phyloP scores from a whole-genome alignment of 2,329 filamentous ascomycete species.

The Endoconidiophora polonica region DNA sequence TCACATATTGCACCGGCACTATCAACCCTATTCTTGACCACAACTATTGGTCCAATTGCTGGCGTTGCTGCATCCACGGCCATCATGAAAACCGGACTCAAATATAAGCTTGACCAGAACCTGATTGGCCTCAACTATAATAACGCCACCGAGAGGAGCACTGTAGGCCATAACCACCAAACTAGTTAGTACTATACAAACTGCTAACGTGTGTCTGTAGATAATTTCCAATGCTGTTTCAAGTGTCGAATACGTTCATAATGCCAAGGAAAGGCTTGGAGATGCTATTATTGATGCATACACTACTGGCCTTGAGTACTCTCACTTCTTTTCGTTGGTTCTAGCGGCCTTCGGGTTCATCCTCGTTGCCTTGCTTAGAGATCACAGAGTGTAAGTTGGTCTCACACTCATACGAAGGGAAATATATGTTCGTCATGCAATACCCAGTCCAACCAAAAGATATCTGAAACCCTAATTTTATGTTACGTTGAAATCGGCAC shows the following conservation, averaged over 20 bases:
- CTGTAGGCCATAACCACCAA: conserved; percentile 6
- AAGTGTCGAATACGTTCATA: conserved; percentile 20
- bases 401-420: background rate
- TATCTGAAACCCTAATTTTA: background rate
- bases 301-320: conserved; percentile 21
- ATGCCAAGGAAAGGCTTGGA: conserved; percentile 16
- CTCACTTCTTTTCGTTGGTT: conserved; percentile 20
- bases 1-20: conserved; percentile 25
- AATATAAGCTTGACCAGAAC: conserved; percentile 12
- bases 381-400: conserved; percentile 15
- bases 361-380: conserved; percentile 17
- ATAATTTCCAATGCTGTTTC: conserved; percentile 20
- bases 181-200: no score
- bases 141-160: conserved; percentile 8
- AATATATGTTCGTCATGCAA: background rate
- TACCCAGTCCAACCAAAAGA: background rate
- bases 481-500: background rate
- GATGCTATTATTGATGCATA: conserved; percentile 20
- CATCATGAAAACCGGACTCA: conserved; percentile 17
- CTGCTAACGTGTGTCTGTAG: conserved; percentile 12
- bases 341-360: conserved; percentile 17
- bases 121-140: conserved; percentile 12
- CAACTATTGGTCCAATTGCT: conserved; percentile 23
- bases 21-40: conserved; percentile 25
- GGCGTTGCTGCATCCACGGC: conserved; percentile 25